Evolutionary conservation across 306 rosid species (phyloP).

Genomic region (Benincasa hispida): DNA sequence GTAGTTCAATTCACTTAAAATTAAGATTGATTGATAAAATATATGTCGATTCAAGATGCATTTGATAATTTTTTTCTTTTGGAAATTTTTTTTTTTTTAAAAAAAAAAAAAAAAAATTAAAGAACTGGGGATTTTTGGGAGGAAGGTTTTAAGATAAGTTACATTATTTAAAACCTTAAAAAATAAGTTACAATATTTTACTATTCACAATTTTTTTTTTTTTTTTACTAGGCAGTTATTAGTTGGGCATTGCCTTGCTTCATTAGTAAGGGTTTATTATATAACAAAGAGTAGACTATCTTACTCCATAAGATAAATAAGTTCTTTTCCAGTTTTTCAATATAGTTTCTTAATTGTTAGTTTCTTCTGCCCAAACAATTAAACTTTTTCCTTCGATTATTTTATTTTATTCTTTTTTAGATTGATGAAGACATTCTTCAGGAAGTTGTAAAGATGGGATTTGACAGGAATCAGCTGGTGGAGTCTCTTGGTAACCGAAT

Average conservation of each 20-base stretch:
- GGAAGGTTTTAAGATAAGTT: neutral
- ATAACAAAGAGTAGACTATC: neutral
- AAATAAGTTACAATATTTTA: neutral
- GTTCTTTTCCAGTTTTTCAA: neutral
- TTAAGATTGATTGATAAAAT: too few relatives aligned
- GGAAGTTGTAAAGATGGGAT: constrained; percentile 85
- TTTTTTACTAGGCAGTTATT: neutral
- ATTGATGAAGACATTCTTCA: constrained; percentile 89
- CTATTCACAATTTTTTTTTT: too few relatives aligned
- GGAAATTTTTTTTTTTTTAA: too few relatives aligned
- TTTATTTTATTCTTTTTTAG: constrained; percentile 23
- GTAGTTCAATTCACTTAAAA: neutral
- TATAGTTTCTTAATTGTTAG: neutral
- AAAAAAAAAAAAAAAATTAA: too few relatives aligned
- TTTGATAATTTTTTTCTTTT: neutral
- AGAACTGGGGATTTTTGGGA: neutral
- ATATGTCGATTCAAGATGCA: neutral
- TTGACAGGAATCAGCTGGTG: constrained; percentile 62
- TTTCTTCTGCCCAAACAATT: neutral
- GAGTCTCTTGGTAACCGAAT: constrained; percentile 80
- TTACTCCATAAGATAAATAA: neutral
- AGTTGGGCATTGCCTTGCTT: neutral
- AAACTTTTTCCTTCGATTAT: neutral
- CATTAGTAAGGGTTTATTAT: neutral
- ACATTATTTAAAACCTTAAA: neutral